Evolutionary conservation across 73 alveolate genomes (phyloP).

Genomic region (Durusdinium trenchii): DNA sequence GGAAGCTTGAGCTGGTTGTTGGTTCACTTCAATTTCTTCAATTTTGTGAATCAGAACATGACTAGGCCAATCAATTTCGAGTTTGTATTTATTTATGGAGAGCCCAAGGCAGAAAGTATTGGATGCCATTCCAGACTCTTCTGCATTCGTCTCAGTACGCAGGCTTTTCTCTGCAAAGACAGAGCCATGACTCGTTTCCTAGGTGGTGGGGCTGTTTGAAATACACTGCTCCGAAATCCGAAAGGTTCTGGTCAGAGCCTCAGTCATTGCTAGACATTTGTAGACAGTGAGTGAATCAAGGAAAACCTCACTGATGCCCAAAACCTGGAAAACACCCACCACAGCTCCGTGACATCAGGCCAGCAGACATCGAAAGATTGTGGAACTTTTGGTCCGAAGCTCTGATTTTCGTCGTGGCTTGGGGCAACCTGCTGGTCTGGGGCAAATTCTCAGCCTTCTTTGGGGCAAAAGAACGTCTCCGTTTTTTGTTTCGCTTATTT

Average conservation of each 20-base stretch:
- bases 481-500: no score
- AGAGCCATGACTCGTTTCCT: no score
- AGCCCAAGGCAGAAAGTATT: constrained; percentile 64
- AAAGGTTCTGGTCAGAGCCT: constrained; percentile 97
- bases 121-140: constrained; percentile 69
- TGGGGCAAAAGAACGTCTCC: no score
- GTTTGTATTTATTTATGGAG: no score
- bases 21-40: no score
- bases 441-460: no score
- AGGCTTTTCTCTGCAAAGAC: no score
- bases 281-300: no score
- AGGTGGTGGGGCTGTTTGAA: constrained; percentile 98
- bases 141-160: constrained; percentile 29
- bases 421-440: background rate
- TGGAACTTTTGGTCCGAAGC: constrained; percentile 96
- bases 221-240: constrained; percentile 98
- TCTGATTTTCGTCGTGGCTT: background rate
- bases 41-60: no score
- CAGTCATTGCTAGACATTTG: background rate
- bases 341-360: constrained; percentile 14
- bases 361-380: constrained; percentile 97
- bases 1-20: constrained; percentile 34
- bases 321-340: no score
- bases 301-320: no score
- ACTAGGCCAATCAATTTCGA: no score